These are phyloP conservation scores for Arabis hirsuta DNA, from an alignment of 345 rosid species.

Conservation along the genomic window DNA sequence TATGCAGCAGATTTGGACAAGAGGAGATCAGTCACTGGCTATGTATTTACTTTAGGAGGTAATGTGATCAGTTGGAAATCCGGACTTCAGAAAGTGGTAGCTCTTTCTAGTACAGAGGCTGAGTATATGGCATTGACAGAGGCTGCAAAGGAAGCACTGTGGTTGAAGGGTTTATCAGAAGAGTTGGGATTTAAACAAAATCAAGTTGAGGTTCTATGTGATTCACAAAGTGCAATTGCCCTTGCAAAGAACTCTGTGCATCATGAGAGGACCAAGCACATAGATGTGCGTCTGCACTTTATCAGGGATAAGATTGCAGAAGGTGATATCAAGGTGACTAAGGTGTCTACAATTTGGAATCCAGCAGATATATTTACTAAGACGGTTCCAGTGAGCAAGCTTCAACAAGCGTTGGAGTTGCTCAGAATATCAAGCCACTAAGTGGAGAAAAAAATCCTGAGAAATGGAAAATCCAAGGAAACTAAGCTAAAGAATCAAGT, in stretches of 20 bases:
- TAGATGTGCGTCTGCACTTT: neutral
- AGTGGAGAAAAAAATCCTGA: neutral
- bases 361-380: neutral
- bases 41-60: neutral
- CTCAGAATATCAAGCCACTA: neutral
- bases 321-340: neutral
- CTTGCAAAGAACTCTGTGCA: neutral
- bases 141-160: neutral
- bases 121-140: neutral
- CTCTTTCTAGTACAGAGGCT: neutral
- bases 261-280: neutral
- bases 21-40: neutral
- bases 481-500: no score
- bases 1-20: neutral
- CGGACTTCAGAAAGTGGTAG: neutral
- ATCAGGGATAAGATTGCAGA: neutral
- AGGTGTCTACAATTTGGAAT: neutral
- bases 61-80: neutral
- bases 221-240: neutral
- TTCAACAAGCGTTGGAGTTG: neutral
- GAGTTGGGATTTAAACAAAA: neutral
- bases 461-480: neutral
- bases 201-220: neutral
- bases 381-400: neutral
- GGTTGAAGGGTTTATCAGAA: neutral